Base-by-base conservation (phyloP, 495 filamentous ascomycete species). In the Aspergillus sclerotiicarbonarius region DNA sequence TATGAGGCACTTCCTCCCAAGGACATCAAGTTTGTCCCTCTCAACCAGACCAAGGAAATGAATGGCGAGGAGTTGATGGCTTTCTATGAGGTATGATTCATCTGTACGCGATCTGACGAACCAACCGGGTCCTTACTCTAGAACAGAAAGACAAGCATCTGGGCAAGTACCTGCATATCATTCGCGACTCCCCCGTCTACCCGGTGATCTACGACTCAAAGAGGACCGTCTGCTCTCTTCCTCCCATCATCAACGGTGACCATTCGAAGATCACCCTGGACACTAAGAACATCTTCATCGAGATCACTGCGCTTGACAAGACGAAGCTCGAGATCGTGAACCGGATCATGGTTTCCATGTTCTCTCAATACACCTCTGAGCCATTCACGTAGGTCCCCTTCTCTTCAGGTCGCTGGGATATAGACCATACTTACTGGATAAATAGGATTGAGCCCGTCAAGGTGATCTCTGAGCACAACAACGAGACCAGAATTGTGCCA, bases 311-410 rank as follows among this genome's bases (percentile, higher is more conserved):
- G n/a, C 90, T 91, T 19, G 94, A 99, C 75, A 86, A 88, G 71
- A 99, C 94, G 8, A 99, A 99, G 77, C 83, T 96, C 15, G 93
- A 97, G 64, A 90, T 98, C 65, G 92, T 97, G 51, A 91, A 87
- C 78, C 90, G 91, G 62, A 92, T 96, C 63, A 86, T 99, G 71
- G 91, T 96, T 41, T 82, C 93, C 58, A 98, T 98, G 94, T 99
- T 99, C 83, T 92, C 90, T 44, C 81, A 89, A 67, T 97, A 99
- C 75, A 89, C 88, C 62, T 82, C 84, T 20, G 90, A 96, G 64
- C 84, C 84, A 3, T 97, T 96, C 84, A 93, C 91, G 73, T 84
- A 72, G 63, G 77, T 32, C 25, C n/a, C 16, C 35, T 9, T 4
- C n/a, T 25, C 29, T 47, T 1, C 0, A 18, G 3, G 9, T 19